These are phyloP conservation scores for Harringtonia lauricola DNA, from an alignment of 2,329 filamentous ascomycete species.

Conservation along the genomic window DNA sequence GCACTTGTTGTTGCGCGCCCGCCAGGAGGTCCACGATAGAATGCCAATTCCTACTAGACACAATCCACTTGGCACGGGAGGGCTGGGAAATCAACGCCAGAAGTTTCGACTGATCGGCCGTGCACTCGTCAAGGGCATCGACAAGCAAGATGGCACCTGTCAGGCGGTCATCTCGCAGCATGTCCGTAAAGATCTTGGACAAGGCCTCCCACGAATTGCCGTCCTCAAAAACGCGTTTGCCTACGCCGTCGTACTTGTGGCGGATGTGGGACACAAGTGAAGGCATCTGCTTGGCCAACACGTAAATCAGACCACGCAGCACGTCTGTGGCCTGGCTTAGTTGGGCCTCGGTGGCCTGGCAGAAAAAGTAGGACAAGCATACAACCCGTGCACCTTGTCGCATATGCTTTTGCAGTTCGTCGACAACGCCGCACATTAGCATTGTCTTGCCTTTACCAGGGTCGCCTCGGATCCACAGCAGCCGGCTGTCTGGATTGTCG, in stretches of 20 bases:
- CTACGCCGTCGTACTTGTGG: conserved; percentile 19
- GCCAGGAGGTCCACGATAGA: conserved; percentile 22
- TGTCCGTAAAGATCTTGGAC: conserved; percentile 24
- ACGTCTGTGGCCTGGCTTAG: conserved; percentile 20
- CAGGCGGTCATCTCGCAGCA: conserved; percentile 25
- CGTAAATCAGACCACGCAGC: conserved; percentile 20
- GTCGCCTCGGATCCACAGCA: conserved; percentile 27
- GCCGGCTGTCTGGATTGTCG: not conserved
- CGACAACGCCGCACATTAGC: conserved; percentile 26
- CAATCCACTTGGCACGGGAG: conserved; percentile 26
- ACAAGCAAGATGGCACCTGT: conserved; percentile 25
- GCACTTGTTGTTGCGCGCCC: conserved; percentile 11
- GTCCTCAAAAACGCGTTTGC: conserved; percentile 23
- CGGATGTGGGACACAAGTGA: conserved; percentile 22
- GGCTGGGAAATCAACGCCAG: conserved; percentile 22
- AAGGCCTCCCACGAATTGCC: conserved; percentile 26
- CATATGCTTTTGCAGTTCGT: conserved; percentile 15
- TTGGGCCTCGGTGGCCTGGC: conserved; percentile 17
- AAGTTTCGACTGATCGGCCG: conserved; percentile 14
- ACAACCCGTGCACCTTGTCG: not conserved
- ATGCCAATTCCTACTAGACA: conserved; percentile 30
- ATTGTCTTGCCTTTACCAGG: conserved; percentile 34
- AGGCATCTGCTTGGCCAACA: conserved; percentile 16
- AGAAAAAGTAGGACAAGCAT: conserved; percentile 20
- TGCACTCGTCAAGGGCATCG: conserved; percentile 37